Evolutionary conservation across 805 yeast species (phyloP).

Genomic region (Sugiyamaella marilandica): DNA sequence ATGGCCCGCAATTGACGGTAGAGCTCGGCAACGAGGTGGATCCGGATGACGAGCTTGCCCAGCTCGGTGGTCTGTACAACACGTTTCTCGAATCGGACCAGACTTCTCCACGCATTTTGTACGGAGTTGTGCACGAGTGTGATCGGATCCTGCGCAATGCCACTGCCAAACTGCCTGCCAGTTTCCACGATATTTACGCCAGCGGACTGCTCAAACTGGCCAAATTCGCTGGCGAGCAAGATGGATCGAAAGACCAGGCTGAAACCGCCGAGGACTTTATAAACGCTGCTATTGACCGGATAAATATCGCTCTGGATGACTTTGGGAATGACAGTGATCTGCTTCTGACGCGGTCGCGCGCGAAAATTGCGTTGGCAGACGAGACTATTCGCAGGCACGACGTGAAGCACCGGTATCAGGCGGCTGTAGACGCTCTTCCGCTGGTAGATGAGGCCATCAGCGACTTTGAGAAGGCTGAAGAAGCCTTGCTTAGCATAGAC

Average conservation of each 20-base stretch:
- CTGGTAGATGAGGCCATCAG: constrained; percentile 36
- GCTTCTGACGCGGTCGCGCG: constrained; percentile 50
- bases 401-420: constrained; percentile 2
- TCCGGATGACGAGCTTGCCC: constrained; percentile 74
- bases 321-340: constrained; percentile 45
- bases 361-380: constrained; percentile 37
- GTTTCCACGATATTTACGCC: constrained; percentile 71
- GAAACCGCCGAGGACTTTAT: constrained; percentile 43
- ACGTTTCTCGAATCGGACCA: constrained; percentile 42
- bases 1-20: constrained; percentile 42
- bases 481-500: not conserved
- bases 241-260: constrained; percentile 3
- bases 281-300: constrained; percentile 67
- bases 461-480: constrained; percentile 43
- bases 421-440: constrained; percentile 5
- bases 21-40: constrained; percentile 67
- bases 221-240: constrained; percentile 26
- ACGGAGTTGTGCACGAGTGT: constrained; percentile 90
- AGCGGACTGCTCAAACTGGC: constrained; percentile 43
- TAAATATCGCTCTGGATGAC: constrained; percentile 50
- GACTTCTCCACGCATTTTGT: constrained; percentile 26
- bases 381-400: constrained; percentile 6
- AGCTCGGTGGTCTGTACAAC: constrained; percentile 66
- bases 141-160: constrained; percentile 56
- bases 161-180: constrained; percentile 29